phyloP scores from a whole-genome alignment of 371 early-diverging fungal species.

The Phascolomyces articulosus region DNA sequence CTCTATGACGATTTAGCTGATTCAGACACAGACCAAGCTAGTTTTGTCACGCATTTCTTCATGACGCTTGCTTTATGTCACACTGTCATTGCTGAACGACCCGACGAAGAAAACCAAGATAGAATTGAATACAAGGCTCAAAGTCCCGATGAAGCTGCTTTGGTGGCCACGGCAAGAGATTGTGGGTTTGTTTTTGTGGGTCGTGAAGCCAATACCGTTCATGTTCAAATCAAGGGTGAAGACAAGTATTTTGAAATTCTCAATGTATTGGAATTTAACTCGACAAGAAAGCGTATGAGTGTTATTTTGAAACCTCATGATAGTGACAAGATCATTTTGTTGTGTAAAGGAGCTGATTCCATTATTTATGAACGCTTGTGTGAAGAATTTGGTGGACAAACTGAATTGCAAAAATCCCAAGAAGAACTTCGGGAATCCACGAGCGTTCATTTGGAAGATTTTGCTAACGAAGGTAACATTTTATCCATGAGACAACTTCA shows the following conservation, averaged over 20 bases:
- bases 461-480: slow-evolving; percentile 88
- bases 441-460: slow-evolving; percentile 75
- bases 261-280: slow-evolving; percentile 70
- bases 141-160: slow-evolving; percentile 94
- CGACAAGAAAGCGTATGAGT: slow-evolving; percentile 76
- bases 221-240: slow-evolving; percentile 37
- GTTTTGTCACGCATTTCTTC: slow-evolving; percentile 61
- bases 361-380: slow-evolving; percentile 60
- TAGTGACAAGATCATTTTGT: slow-evolving; percentile 58
- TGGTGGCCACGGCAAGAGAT: slow-evolving; percentile 86
- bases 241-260: slow-evolving; percentile 50
- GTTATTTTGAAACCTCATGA: slow-evolving; percentile 58
- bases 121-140: slow-evolving; percentile 81
- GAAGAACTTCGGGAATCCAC: slow-evolving; percentile 43
- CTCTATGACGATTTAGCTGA: slow-evolving; percentile 38
- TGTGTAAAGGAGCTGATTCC: slow-evolving; percentile 85
- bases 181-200: slow-evolving; percentile 82
- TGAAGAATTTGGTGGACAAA: slow-evolving; percentile 30
- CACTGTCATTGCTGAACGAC: slow-evolving; percentile 77
- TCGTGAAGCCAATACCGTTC: slow-evolving; percentile 55
- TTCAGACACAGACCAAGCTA: slow-evolving; percentile 21
- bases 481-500: too few species aligned
- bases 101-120: slow-evolving; percentile 46
- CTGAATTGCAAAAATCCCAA: slow-evolving; percentile 24
- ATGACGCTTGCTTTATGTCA: slow-evolving; percentile 92